Conservation (phyloP, 1,139 yeast genomes). For the Lodderomyces oxycetoniae region DNA sequence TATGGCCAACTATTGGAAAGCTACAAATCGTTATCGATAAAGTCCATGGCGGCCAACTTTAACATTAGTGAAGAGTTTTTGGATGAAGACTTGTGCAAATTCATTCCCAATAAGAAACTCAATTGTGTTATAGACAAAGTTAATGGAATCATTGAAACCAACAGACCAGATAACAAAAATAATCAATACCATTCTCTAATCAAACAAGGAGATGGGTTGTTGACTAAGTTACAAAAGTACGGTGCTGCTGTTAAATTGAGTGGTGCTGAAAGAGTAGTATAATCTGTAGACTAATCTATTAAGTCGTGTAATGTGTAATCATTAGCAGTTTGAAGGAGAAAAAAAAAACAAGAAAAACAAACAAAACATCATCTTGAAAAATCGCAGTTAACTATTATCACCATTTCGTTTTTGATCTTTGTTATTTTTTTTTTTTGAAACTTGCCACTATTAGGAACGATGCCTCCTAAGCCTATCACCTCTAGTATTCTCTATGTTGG, state of each 20-base stretch:
- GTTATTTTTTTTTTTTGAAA: conserved; percentile 1
- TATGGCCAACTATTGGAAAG: conserved; percentile 92
- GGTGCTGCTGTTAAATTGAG: conserved; percentile 96
- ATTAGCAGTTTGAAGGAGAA: neutral
- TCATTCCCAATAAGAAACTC: conserved; percentile 88
- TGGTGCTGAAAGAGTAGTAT: conserved; percentile 70
- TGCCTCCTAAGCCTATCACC: conserved; percentile 12
- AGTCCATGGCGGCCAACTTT: conserved; percentile 92
- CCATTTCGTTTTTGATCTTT: too few relatives aligned
- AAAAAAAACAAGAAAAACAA: neutral
- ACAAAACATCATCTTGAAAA: neutral
- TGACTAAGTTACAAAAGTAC: conserved; percentile 92
- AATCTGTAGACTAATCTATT: conserved; percentile 6
- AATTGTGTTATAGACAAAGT: conserved; percentile 96
- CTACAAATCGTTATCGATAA: conserved; percentile 82
- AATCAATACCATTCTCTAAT: conserved; percentile 86
- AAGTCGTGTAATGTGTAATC: too few relatives aligned
- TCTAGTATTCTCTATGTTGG: conserved; percentile 53
- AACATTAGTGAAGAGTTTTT: conserved; percentile 83
- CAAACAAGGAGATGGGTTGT: conserved; percentile 86
- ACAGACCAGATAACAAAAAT: conserved; percentile 93
- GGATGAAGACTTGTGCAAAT: conserved; percentile 77
- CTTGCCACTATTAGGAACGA: neutral
- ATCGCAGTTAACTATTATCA: too few relatives aligned
- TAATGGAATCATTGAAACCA: conserved; percentile 92